Percentiles rank a stretch among this genome's conserved stretches.
phyloP scores from a whole-genome alignment of 352 stramenopile species.

The Pythium volutum region DNA sequence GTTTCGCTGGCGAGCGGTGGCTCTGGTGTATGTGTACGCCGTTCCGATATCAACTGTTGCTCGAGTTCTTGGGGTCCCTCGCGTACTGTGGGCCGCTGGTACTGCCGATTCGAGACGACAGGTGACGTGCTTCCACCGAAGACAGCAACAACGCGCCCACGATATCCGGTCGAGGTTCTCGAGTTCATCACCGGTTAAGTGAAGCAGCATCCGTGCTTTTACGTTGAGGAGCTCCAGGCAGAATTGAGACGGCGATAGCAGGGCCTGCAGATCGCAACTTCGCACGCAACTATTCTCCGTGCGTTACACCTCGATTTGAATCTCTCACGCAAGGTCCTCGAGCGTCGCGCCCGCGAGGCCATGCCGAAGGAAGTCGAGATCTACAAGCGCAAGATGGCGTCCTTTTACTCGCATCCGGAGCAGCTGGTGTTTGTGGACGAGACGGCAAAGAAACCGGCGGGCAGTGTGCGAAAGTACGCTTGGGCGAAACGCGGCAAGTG shows the following conservation, averaged over 20 bases:
- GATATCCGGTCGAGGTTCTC: no score
- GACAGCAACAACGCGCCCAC: no score
- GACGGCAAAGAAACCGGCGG: constrained; percentile 15
- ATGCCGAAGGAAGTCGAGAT: neutral
- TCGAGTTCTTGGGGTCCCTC: no score
- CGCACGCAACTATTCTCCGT: neutral
- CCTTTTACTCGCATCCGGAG: constrained; percentile 21
- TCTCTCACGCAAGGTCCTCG: neutral
- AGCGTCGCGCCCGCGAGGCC: neutral
- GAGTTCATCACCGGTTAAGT: neutral
- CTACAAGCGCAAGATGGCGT: constrained; percentile 1
- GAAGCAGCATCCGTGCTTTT: neutral
- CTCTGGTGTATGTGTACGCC: no score
- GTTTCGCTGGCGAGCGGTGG: no score
- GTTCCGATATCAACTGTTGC: no score
- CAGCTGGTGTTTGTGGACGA: constrained; percentile 25
- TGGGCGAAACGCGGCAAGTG: neutral
- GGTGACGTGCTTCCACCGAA: no score
- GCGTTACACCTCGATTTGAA: neutral
- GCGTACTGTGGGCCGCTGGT: no score
- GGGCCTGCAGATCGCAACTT: neutral
- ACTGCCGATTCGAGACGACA: no score
- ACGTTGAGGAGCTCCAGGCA: neutral
- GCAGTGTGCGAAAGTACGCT: neutral
- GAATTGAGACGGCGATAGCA: neutral